These are phyloP conservation scores for Suillus alpinus DNA, from an alignment of 768 basidiomycete species.

Conservation along the genomic window DNA sequence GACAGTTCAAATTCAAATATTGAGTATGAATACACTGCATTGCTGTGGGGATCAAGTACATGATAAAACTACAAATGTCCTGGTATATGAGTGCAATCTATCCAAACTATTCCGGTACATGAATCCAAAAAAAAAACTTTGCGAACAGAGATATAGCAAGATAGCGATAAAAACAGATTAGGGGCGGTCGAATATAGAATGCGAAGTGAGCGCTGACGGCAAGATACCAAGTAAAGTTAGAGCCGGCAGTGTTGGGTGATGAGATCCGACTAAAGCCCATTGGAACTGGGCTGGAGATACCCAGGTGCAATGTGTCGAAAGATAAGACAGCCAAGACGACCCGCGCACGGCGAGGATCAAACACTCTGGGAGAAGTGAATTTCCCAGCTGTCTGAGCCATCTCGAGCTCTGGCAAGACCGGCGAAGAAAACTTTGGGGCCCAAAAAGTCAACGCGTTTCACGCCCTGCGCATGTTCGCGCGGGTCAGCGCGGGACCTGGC, in stretches of 20 bases:
- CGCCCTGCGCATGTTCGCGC: slow-evolving; percentile 36
- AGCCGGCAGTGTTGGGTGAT: not conserved
- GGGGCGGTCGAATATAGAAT: slow-evolving; percentile 1
- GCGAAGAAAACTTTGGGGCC: slow-evolving; percentile 28
- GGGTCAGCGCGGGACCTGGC: slow-evolving; percentile 27
- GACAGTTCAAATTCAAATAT: not conserved
- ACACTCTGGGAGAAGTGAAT: slow-evolving; percentile 21
- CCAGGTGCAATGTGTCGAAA: not conserved
- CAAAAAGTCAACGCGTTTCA: slow-evolving; percentile 40
- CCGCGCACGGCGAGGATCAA: slow-evolving; percentile 10
- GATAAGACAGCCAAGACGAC: not conserved
- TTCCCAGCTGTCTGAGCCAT: slow-evolving; percentile 29
- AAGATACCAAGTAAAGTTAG: not conserved
- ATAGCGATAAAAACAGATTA: slow-evolving; percentile 1
- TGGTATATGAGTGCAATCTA: not conserved
- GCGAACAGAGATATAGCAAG: not conserved
- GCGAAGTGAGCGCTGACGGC: not conserved
- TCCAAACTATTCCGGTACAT: not conserved
- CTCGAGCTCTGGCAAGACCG: slow-evolving; percentile 26
- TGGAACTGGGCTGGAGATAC: not conserved
- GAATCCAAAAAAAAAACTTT: not conserved
- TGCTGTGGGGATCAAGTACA: not conserved
- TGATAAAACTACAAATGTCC: not conserved
- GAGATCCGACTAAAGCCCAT: not conserved
- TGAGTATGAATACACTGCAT: not conserved